Percentiles rank a stretch among this genome's conserved stretches.
Evolutionary conservation across 805 yeast genomes (phyloP).

Genomic region (Teunomyces panamensis): DNA sequence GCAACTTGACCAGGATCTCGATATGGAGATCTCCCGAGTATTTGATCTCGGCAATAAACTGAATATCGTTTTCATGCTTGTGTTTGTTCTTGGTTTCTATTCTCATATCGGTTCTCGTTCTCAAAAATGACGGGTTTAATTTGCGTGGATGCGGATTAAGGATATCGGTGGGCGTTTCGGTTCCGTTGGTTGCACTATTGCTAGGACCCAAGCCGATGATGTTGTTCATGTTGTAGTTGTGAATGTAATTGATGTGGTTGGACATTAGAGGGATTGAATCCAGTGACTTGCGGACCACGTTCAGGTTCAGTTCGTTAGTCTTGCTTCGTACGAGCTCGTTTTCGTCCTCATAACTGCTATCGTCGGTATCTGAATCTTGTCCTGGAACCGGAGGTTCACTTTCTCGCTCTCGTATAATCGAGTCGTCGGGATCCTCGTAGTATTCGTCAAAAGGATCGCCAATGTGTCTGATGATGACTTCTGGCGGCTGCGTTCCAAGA

Average conservation of each 20-base stretch:
- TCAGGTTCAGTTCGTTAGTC: neutral
- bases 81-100: slow-evolving; percentile 8
- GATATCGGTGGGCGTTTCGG: slow-evolving; percentile 36
- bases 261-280: slow-evolving; percentile 27
- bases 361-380: slow-evolving; percentile 16
- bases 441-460: slow-evolving; percentile 88
- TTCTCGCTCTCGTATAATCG: slow-evolving; percentile 6
- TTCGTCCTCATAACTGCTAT: slow-evolving; percentile 9
- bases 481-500: slow-evolving; percentile 76
- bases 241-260: slow-evolving; percentile 25
- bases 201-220: slow-evolving; percentile 17
- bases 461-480: slow-evolving; percentile 72
- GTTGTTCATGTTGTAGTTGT: slow-evolving; percentile 34
- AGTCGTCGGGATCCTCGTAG: slow-evolving; percentile 48
- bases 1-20: slow-evolving; percentile 70
- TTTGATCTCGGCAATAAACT: slow-evolving; percentile 71
- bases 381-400: slow-evolving; percentile 9
- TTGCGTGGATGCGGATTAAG: slow-evolving; percentile 20
- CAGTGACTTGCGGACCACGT: slow-evolving; percentile 16
- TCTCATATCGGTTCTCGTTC: slow-evolving; percentile 6
- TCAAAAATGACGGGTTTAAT: slow-evolving; percentile 6
- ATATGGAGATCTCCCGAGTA: slow-evolving; percentile 77
- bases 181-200: slow-evolving; percentile 11
- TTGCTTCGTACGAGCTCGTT: neutral
- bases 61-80: slow-evolving; percentile 57